Evolutionary conservation across 768 basidiomycete genomes (phyloP), one percentile per base, ranked within the genome.

Genomic region (Suillus americanus): DNA sequence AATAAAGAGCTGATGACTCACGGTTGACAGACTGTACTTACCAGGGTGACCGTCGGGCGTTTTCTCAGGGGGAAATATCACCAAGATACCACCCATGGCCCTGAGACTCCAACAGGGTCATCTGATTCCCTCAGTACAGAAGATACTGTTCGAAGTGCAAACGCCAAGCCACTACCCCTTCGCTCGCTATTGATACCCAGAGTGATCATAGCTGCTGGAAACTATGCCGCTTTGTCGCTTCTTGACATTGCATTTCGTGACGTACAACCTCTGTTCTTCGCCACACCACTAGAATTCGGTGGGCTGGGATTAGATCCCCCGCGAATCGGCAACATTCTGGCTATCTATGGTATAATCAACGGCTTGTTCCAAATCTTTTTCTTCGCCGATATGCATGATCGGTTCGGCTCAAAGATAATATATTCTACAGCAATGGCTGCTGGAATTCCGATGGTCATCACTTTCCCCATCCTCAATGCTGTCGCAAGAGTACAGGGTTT

Each of bases 261-360:
- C 8, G 75, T 92, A 13, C 86, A 88, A 50, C 91, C 92, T 0
- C 74, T 91, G 30, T 92, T 90, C 76, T 80, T 86, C 59, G 85
- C 89, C 20, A 91, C 89, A 7, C 89, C 92, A 18, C 78, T 87
- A 62, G 79, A 81, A 30, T 79, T 86, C 14, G 91, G 91, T 33
- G 91, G 91, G 0, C 82, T 92, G 13, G 89, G 89, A 3, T 75
- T 92, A 20, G 76, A 83, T 23, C 90, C 91, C 5, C 77, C 85
- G 5, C 74, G 71, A 12, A 92, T 92, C 41, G 91, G 91, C 5
- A 82, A 83, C 45, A 82, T 91, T 63, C 78, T 91, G n/a, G 84
- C 88, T 5, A 62, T 79, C 9, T 87, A 82, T 68, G 91, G 90
- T 1, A 69, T 89, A 35, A 70, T 86, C 61, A 89, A 89, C 67